Conservation (phyloP, 169 alveolate genomes). For the Eimeria necatrix region DNA sequence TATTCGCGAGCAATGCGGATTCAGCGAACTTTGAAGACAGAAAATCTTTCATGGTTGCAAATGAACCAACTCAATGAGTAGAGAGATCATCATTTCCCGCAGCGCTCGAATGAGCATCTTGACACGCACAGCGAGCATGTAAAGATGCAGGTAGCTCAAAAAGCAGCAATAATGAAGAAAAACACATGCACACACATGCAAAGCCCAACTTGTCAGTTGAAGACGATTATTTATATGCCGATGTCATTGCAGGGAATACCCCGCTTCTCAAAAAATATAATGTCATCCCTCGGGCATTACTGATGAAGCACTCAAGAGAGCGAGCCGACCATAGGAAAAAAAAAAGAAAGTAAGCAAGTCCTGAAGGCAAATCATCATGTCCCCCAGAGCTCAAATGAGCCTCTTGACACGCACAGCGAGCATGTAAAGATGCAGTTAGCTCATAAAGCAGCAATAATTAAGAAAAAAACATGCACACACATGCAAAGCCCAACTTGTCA, state of each 20-base stretch:
- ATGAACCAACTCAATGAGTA: conserved; percentile 1
- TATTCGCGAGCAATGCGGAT: neutral
- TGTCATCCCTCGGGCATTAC: conserved; percentile 2
- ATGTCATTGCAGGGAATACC: conserved; percentile 23
- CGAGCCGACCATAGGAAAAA: neutral
- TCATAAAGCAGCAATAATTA: neutral
- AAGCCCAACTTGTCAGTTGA: conserved; percentile 7
- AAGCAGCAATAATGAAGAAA: neutral
- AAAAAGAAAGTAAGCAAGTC: too few species aligned
- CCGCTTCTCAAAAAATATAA: conserved; percentile 39
- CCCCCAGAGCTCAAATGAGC: neutral
- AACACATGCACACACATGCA: neutral
- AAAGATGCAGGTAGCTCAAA: too few species aligned
- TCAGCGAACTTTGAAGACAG: conserved; percentile 74
- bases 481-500: neutral
- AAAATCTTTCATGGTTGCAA: conserved; percentile 20
- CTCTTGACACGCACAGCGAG: neutral
- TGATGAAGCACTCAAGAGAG: neutral
- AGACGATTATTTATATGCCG: conserved; percentile 56
- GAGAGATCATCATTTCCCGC: conserved; percentile 44
- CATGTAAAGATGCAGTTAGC: too few species aligned
- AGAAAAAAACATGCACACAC: neutral
- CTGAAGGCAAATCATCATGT: too few species aligned
- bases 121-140: neutral
- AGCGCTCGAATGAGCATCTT: neutral